These are phyloP conservation scores for Mollisiaceae sp. DNA, from an alignment of 2,329 filamentous ascomycete species.

Conservation along the genomic window DNA sequence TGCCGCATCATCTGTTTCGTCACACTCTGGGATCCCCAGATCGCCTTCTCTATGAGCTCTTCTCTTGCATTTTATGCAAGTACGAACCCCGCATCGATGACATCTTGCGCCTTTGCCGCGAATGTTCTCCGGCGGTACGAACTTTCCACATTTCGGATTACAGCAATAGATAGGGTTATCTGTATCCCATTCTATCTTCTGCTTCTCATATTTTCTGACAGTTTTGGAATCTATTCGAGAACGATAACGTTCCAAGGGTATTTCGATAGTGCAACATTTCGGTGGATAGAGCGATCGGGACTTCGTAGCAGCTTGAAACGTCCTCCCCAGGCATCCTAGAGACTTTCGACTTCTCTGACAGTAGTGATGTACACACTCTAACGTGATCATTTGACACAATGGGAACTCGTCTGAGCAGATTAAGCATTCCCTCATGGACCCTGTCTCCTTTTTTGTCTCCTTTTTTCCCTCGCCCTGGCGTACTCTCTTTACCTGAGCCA, in stretches of 20 bases:
- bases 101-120: conserved; percentile 48
- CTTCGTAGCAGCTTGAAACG: conserved; percentile 51
- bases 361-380: conserved; percentile 54
- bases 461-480: too few species aligned
- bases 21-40: conserved; percentile 45
- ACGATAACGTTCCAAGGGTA: conserved; percentile 36
- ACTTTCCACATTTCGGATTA: conserved; percentile 48
- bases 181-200: conserved; percentile 55
- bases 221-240: conserved; percentile 46
- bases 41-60: conserved; percentile 52
- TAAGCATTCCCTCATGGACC: neutral
- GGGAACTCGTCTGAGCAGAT: conserved; percentile 9
- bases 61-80: conserved; percentile 58
- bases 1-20: conserved; percentile 47
- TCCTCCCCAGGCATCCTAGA: conserved; percentile 50
- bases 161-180: conserved; percentile 58
- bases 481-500: too few species aligned
- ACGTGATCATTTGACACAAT: conserved; percentile 22
- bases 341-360: too few species aligned
- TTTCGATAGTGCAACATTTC: conserved; percentile 50
- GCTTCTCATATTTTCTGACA: conserved; percentile 47
- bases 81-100: conserved; percentile 48
- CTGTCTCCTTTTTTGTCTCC: too few species aligned
- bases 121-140: conserved; percentile 48
- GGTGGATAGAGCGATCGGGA: conserved; percentile 60